Conservation (phyloP, 83 land plant genomes). For the Picea abies region DNA sequence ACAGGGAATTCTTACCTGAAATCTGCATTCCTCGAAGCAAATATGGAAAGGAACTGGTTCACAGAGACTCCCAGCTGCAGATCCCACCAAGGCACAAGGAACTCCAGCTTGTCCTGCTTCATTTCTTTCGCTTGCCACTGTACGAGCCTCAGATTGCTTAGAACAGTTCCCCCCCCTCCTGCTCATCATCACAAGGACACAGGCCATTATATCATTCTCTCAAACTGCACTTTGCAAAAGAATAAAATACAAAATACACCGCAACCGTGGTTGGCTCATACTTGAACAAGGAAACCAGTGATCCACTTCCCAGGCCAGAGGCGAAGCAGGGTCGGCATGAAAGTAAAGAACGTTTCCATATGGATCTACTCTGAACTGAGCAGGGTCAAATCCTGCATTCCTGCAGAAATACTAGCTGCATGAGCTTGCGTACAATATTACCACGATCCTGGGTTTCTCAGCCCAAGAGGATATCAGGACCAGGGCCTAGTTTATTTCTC, state of each 20-base stretch:
- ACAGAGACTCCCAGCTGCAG: slow-evolving; percentile 91
- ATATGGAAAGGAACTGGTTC: slow-evolving; percentile 87
- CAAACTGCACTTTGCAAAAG: not conserved
- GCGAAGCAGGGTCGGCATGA: slow-evolving; percentile 95
- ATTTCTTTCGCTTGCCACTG: slow-evolving; percentile 83
- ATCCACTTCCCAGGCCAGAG: slow-evolving; percentile 95
- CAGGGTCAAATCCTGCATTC: slow-evolving; percentile 99
- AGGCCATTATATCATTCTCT: not conserved
- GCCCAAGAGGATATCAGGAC: not conserved
- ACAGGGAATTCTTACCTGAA: slow-evolving; percentile 67
- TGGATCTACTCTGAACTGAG: slow-evolving; percentile 80
- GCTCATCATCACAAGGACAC: not conserved
- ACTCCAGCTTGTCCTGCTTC: slow-evolving; percentile 79
- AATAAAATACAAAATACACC: not conserved
- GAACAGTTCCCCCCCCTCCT: slow-evolving; percentile 94
- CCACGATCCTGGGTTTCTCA: not conserved
- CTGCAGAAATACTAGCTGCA: slow-evolving; percentile 35
- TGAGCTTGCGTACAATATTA: not conserved
- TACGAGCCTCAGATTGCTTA: slow-evolving; percentile 79
- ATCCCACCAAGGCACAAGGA: slow-evolving; percentile 99
- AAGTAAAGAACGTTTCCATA: slow-evolving; percentile 96
- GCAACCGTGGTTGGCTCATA: slow-evolving; percentile 23
- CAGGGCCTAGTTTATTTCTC: no score
- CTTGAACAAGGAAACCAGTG: slow-evolving; percentile 99
- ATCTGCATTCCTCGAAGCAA: slow-evolving; percentile 84